These are phyloP conservation scores for Leishmania gerbilli DNA, from an alignment of 208 protist species.

Conservation along the genomic window DNA sequence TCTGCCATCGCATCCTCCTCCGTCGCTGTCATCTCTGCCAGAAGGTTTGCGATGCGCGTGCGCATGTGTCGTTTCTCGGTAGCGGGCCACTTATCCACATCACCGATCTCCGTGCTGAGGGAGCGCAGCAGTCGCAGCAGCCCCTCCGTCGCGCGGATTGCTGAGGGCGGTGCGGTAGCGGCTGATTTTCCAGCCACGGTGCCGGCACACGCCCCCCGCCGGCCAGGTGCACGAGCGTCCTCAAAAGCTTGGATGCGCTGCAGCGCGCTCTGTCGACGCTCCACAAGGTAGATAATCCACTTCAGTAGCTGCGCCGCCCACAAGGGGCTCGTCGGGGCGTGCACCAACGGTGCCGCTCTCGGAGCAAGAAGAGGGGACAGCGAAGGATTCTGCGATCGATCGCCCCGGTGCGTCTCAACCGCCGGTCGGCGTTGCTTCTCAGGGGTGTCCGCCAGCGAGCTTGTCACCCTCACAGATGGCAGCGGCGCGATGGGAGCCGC, in stretches of 20 bases:
- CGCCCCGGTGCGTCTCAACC: neutral
- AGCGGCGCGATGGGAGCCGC: neutral
- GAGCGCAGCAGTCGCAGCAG: constrained; percentile 29
- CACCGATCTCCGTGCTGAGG: constrained; percentile 3
- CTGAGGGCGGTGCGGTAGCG: neutral
- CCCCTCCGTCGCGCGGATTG: constrained; percentile 1
- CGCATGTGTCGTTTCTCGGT: constrained; percentile 24
- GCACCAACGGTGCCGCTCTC: constrained; percentile 5
- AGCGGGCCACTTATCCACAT: constrained; percentile 7
- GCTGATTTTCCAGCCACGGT: neutral
- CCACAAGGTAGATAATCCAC: constrained; percentile 30
- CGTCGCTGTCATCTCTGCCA: constrained; percentile 23
- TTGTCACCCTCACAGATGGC: neutral
- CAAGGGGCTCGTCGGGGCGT: neutral
- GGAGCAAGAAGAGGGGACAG: constrained; percentile 10
- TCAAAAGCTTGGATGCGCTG: constrained; percentile 26
- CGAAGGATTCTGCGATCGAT: neutral
- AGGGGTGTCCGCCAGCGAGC: neutral
- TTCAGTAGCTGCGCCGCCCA: constrained; percentile 19
- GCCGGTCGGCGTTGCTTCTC: constrained; percentile 9
- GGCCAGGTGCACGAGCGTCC: constrained; percentile 15
- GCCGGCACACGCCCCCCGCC: constrained; percentile 1
- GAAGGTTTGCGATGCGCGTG: constrained; percentile 18
- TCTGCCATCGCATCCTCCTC: constrained; percentile 28
- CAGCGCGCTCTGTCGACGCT: constrained; percentile 18